phyloP scores from a whole-genome alignment of 805 yeast species.

The Kazachstania psychrophila region DNA sequence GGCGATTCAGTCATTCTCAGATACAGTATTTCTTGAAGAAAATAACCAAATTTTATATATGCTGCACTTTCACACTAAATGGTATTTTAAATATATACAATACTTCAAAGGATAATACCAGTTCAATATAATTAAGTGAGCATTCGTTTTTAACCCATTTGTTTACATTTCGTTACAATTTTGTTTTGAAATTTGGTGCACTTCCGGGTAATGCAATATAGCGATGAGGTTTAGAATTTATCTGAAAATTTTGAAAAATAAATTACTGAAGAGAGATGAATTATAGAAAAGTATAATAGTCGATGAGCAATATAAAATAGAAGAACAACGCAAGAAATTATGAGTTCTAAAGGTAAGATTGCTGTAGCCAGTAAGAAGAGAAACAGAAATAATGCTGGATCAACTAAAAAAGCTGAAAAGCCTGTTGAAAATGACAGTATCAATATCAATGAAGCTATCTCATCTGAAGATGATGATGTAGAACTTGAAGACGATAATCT shows the following conservation, averaged over 20 bases:
- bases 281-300: no score
- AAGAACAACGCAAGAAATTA: neutral
- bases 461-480: neutral
- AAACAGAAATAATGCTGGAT: neutral
- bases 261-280: neutral
- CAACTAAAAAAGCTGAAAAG: neutral
- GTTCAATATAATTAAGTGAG: no score
- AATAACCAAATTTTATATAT: no score
- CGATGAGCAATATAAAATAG: no score
- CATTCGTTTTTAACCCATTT: no score
- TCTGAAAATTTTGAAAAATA: neutral
- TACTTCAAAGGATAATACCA: no score
- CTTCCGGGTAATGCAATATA: neutral
- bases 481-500: constrained; percentile 12
- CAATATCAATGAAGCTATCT: neutral
- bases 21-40: no score
- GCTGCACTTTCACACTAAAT: no score
- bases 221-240: neutral
- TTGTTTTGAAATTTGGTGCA: neutral
- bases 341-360: constrained; percentile 4
- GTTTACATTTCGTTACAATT: neutral
- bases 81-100: no score
- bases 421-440: neutral
- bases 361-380: constrained; percentile 1
- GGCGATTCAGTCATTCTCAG: constrained; percentile 5